These are phyloP conservation scores for Dactylis glomerata DNA, from an alignment of 176 grass and related monocot species.

Conservation along the genomic window DNA sequence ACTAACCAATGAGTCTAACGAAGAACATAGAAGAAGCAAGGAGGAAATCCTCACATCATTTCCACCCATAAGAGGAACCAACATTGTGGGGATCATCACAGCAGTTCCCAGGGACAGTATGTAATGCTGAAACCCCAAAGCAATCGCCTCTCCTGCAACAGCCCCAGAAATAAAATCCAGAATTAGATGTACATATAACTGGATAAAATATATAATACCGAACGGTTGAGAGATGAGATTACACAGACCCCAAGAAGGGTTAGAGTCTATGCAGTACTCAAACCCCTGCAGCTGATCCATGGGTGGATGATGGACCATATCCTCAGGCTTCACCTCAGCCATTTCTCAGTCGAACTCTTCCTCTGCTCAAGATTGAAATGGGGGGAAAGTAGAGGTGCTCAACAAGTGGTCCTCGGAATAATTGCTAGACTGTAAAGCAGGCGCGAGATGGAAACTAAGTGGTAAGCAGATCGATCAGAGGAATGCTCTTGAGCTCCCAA, in stretches of 20 bases:
- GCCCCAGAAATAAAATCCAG: slow-evolving; percentile 6
- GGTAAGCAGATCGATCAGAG: neutral
- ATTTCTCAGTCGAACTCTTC: slow-evolving; percentile 28
- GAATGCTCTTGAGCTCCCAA: neutral
- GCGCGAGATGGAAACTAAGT: neutral
- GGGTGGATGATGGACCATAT: slow-evolving; percentile 62
- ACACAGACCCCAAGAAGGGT: slow-evolving; percentile 78
- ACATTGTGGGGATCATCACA: slow-evolving; percentile 85
- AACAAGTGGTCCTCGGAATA: neutral
- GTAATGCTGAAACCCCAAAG: slow-evolving; percentile 89
- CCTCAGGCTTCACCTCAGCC: slow-evolving; percentile 81
- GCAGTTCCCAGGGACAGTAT: slow-evolving; percentile 73
- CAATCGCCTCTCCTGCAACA: slow-evolving; percentile 65
- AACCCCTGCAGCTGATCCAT: slow-evolving; percentile 93
- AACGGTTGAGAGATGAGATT: neutral
- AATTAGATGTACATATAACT: neutral
- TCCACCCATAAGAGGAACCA: slow-evolving; percentile 92
- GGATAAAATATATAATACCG: neutral
- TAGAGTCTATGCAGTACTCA: slow-evolving; percentile 98
- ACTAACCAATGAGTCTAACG: neutral
- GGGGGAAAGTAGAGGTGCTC: neutral
- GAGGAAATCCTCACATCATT: slow-evolving; percentile 56
- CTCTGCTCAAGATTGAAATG: neutral
- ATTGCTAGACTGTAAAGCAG: neutral
- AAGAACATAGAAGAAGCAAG: neutral